Conservation (phyloP, 176 grass and related monocot genomes). For the Typha latifolia region DNA sequence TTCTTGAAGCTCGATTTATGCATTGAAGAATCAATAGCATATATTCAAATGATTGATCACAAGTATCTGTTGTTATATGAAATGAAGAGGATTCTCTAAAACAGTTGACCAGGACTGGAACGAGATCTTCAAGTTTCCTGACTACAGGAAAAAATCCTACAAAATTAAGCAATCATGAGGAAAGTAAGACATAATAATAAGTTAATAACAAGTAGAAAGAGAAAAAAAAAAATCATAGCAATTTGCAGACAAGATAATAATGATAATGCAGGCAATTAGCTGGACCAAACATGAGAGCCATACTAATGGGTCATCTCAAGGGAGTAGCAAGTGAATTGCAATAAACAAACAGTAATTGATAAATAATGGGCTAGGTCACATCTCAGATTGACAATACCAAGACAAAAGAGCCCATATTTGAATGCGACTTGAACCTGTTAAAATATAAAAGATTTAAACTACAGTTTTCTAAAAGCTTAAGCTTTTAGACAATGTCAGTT, state of each 20-base stretch:
- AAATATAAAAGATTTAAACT: too few species aligned
- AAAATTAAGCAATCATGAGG: background rate
- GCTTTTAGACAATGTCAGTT: too few species aligned
- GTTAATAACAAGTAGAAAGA: background rate
- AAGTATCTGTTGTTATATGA: background rate
- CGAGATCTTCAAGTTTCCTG: background rate
- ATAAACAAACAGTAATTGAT: too few species aligned
- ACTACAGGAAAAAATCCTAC: background rate
- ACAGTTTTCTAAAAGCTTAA: too few species aligned
- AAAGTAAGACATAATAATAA: background rate
- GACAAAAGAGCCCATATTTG: too few species aligned
- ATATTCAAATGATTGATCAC: background rate
- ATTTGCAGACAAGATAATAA: background rate
- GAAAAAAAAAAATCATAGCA: background rate
- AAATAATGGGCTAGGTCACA: too few species aligned
- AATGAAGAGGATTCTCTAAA: slow-evolving; percentile 1
- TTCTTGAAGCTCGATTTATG: background rate
- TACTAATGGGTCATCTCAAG: background rate
- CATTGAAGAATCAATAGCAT: background rate
- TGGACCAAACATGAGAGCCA: background rate
- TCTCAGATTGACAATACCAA: too few species aligned
- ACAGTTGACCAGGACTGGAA: background rate
- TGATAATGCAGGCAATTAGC: too few species aligned
- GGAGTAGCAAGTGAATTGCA: too few species aligned
- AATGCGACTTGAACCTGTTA: too few species aligned